Evolutionary conservation across 805 yeast species (phyloP).

Genomic region (Wickerhamiella parazyma): DNA sequence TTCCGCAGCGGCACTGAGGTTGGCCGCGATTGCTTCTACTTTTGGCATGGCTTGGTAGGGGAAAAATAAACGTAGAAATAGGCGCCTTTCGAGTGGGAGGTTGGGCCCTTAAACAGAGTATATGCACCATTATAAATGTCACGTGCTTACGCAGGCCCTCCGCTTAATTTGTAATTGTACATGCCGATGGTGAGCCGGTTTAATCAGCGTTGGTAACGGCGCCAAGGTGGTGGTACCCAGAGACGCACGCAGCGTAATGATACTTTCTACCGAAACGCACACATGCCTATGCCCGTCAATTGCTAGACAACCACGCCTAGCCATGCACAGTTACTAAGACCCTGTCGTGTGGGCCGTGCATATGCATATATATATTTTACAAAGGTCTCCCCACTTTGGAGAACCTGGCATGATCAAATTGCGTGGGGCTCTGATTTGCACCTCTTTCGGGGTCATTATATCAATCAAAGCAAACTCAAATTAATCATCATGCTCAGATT

Average conservation of each 20-base stretch:
- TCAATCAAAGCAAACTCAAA: not conserved
- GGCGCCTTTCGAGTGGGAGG: not conserved
- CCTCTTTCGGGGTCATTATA: no score
- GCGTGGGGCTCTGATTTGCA: no score
- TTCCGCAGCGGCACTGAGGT: constrained; percentile 13
- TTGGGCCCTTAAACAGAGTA: not conserved
- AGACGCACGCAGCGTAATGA: no score
- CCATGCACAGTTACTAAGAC: not conserved
- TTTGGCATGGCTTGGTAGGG: constrained; percentile 1
- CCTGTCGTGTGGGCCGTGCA: not conserved
- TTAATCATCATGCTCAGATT: constrained; percentile 6
- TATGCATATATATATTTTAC: not conserved
- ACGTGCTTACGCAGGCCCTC: not conserved
- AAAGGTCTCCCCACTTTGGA: not conserved
- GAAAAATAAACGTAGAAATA: not conserved
- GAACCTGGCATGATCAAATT: no score
- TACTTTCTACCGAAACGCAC: no score
- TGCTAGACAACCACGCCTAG: not conserved
- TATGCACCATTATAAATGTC: constrained; percentile 8
- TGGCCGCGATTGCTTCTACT: not conserved
- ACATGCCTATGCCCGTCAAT: not conserved
- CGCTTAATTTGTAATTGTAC: not conserved
- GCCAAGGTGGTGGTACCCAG: no score
- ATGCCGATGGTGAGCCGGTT: not conserved
- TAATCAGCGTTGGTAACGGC: not conserved